phyloP scores from a whole-genome alignment of 78 protist genomes.

The Andalucia godoyi region DNA sequence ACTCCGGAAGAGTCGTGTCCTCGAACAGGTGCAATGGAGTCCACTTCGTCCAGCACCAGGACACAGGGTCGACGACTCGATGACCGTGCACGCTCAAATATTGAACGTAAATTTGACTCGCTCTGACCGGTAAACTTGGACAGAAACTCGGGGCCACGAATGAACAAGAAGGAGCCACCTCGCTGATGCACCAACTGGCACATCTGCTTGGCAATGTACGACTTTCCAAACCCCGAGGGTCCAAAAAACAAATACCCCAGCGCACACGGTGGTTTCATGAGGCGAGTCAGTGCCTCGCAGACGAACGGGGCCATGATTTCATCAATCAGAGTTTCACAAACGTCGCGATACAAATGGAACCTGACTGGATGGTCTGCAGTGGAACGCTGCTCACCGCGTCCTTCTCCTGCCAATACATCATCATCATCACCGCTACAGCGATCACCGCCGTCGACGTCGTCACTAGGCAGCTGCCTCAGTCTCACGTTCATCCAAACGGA shows the following conservation, averaged over 20 bases:
- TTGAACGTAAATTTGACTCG: conserved; percentile 60
- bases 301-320: too few species aligned
- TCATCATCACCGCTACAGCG: too few species aligned
- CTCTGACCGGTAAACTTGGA: conserved; percentile 81
- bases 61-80: conserved; percentile 85
- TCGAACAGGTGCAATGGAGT: conserved; percentile 67
- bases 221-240: conserved; percentile 89
- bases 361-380: too few species aligned
- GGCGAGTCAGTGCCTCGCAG: too few species aligned
- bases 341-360: too few species aligned
- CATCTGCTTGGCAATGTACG: conserved; percentile 24
- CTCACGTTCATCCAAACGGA: too few species aligned
- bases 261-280: too few species aligned
- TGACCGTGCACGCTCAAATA: conserved; percentile 70
- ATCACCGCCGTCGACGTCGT: too few species aligned
- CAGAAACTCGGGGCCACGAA: conserved; percentile 93
- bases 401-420: too few species aligned
- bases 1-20: conserved; percentile 76
- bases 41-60: conserved; percentile 88
- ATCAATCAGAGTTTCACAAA: too few species aligned
- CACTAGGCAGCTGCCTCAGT: too few species aligned
- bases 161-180: conserved; percentile 62
- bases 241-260: conserved; percentile 85
- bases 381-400: too few species aligned
- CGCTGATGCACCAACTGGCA: conserved; percentile 61